Base-by-base conservation (phyloP, 164 flowering plant species). In the Chimonanthus salicifolius region DNA sequence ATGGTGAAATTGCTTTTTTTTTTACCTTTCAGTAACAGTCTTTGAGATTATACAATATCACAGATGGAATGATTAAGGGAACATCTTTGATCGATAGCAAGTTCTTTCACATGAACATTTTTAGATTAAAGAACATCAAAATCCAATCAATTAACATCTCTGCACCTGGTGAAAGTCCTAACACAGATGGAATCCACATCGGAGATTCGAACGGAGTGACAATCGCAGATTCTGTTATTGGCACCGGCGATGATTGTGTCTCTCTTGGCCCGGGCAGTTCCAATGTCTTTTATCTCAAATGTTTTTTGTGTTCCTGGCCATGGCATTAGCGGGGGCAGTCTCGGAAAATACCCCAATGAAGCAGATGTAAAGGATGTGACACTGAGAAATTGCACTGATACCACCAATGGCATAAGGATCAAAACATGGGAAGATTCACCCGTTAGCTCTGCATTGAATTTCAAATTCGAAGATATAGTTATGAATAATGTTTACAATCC, bases 171-270 rank as follows among this genome's bases (percentile, higher is more conserved):
- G 76, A 82, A 58, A 83, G 87, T 71, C 84, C 85, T 49, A 84
- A 84, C 80, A 83, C 85, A 0, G 87, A 84, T 66, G 84, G 85
- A 16, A 83, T 84, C 72, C 84, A 33, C 33, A 33, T 33, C 33
- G 33, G 33, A 33, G 33, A 33, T 33, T 33, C 33, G 0, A 33
- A 33, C 2, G 51, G 49, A 6, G 64, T 84, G 65, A 44, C 67
- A 3, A 74, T 82, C 50, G n/a, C n/a, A 2, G 7, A 72, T 6
- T 72, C 79, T 6, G 18, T 10, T 5, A 80, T 85, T 5, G 74
- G 69, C 49, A 78, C 82, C 4, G 83, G 87, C 0, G 87, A 84
- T 49, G 85, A 84, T 72, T 84, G 87, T 74, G 64, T 85, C 13
- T 76, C 85, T 47, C 4, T 83, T 20, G 74, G 81, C 3, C 74